Conservation (phyloP, 1,284 basidiomycete species). For the Cronartium ribicola region DNA sequence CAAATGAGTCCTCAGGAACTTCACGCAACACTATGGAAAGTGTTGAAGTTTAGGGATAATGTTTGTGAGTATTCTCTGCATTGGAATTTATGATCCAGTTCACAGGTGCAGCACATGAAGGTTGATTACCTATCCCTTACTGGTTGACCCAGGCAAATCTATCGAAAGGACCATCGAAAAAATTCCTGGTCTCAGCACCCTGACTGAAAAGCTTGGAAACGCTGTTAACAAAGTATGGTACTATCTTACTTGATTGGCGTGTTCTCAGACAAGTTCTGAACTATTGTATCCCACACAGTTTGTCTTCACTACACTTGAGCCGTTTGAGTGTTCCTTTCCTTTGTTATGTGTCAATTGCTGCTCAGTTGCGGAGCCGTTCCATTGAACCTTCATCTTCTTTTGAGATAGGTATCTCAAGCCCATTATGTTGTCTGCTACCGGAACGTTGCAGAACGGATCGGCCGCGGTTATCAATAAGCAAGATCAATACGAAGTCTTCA, state of each 20-base stretch:
- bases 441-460: slow-evolving; percentile 38
- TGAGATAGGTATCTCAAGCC: slow-evolving; percentile 36
- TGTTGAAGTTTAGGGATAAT: slow-evolving; percentile 77
- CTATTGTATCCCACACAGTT: slow-evolving; percentile 23
- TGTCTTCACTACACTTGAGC: slow-evolving; percentile 42
- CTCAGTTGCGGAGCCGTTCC: too few relatives aligned
- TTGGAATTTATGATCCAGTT: neutral
- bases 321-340: slow-evolving; percentile 33
- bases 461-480: slow-evolving; percentile 43
- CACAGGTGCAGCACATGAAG: too few relatives aligned
- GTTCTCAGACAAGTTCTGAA: neutral
- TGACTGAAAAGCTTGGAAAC: slow-evolving; percentile 78
- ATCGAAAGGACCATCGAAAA: slow-evolving; percentile 77
- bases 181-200: slow-evolving; percentile 59
- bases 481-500: slow-evolving; percentile 42
- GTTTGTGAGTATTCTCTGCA: slow-evolving; percentile 48
- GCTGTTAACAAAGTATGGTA: slow-evolving; percentile 51
- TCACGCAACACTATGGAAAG: slow-evolving; percentile 76
- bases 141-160: slow-evolving; percentile 58
- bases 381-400: neutral
- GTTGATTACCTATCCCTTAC: neutral
- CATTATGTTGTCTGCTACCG: slow-evolving; percentile 41
- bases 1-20: slow-evolving; percentile 86
- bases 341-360: too few relatives aligned
- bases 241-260: slow-evolving; percentile 13